Conservation (phyloP, 78 protist genomes). For the Diacronema lutheri region DNA sequence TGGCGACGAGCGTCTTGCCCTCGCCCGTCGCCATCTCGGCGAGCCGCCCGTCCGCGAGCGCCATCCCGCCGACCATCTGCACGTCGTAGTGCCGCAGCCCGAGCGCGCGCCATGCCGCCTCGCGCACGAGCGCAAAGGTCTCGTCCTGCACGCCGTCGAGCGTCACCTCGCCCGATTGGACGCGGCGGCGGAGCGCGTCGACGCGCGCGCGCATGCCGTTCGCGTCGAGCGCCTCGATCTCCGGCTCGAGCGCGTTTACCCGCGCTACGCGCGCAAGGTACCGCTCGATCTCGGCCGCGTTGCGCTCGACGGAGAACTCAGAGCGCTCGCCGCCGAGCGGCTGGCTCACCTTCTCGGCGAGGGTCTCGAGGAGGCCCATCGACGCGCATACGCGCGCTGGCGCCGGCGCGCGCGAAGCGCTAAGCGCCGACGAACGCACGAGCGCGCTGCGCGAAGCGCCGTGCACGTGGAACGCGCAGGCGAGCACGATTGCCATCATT, state of each 20-base stretch:
- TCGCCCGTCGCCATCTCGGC: constrained; percentile 56
- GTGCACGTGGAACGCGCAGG: too few species aligned
- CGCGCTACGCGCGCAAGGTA: background rate
- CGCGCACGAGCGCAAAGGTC: constrained; percentile 40
- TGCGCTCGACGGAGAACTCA: background rate
- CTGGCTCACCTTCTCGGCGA: too few species aligned
- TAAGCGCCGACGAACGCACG: too few species aligned
- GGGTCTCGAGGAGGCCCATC: too few species aligned
- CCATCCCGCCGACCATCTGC: constrained; percentile 48
- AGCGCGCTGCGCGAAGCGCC: too few species aligned
- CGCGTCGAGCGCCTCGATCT: constrained; percentile 7
- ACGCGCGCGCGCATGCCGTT: background rate
- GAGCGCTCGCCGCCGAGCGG: too few species aligned
- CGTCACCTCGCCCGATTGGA: background rate
- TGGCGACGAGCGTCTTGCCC: constrained; percentile 44
- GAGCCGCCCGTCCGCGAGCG: constrained; percentile 16
- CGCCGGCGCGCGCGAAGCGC: too few species aligned
- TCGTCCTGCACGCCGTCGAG: constrained; percentile 16
- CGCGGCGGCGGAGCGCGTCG: background rate
- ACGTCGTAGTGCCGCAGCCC: constrained; percentile 47
- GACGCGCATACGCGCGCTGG: too few species aligned
- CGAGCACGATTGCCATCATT: too few species aligned
- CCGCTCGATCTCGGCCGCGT: background rate
- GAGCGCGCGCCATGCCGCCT: constrained; percentile 39
- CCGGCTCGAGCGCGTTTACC: constrained; percentile 20